phyloP scores from a whole-genome alignment of 495 filamentous ascomycete species.

The Oleoguttula mirabilis region DNA sequence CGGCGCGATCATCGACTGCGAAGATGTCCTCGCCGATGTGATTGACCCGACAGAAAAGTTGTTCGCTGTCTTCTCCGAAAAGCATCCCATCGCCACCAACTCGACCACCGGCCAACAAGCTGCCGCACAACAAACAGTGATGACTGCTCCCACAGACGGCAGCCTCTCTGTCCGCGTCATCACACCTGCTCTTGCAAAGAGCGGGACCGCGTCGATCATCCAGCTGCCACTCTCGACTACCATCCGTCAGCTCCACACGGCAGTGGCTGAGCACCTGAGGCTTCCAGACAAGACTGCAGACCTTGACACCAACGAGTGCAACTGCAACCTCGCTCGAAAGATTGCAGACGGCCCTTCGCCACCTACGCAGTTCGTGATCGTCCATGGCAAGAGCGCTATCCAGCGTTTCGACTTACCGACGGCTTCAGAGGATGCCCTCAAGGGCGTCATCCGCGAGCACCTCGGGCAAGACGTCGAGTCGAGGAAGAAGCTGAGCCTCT shows the following conservation, averaged over 20 bases:
- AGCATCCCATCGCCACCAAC: neutral
- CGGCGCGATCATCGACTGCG: slow-evolving; percentile 17
- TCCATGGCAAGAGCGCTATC: slow-evolving; percentile 17
- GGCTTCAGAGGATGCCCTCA: neutral
- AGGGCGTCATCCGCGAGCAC: neutral
- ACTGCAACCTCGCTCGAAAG: slow-evolving; percentile 23
- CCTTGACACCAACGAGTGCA: slow-evolving; percentile 16
- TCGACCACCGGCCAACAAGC: neutral
- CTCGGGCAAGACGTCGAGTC: slow-evolving; percentile 5
- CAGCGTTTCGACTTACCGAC: slow-evolving; percentile 2
- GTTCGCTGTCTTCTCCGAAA: slow-evolving; percentile 13
- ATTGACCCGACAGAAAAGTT: slow-evolving; percentile 12
- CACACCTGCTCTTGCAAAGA: slow-evolving; percentile 13
- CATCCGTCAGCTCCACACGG: slow-evolving; percentile 10
- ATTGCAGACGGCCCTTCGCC: slow-evolving; percentile 12
- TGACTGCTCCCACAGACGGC: no score
- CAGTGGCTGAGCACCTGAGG: slow-evolving; percentile 12
- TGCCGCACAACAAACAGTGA: no score
- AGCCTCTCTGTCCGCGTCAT: slow-evolving; percentile 16
- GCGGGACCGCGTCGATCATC: neutral
- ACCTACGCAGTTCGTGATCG: slow-evolving; percentile 10
- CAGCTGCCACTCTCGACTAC: slow-evolving; percentile 1
- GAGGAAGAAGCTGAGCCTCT: neutral
- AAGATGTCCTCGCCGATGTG: slow-evolving; percentile 16
- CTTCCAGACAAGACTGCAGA: slow-evolving; percentile 1